A percentile compares a stretch with the other conserved stretches of the same genome.
These are phyloP conservation scores for Leucoagaricus sp. DNA, from an alignment of 1,284 basidiomycete genomes.

Conservation along the genomic window DNA sequence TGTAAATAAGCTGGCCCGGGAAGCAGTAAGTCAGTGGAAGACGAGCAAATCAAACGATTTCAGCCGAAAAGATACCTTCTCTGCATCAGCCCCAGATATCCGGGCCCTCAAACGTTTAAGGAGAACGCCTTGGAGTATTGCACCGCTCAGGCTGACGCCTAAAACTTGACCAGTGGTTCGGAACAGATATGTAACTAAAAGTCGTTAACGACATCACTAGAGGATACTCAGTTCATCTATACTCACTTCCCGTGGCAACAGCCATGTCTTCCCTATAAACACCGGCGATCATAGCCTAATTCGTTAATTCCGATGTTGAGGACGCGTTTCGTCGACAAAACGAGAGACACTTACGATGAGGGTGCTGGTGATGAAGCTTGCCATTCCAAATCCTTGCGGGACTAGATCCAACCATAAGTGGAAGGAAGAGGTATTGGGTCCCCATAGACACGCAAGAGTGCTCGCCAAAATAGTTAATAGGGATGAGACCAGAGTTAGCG, in stretches of 20 bases:
- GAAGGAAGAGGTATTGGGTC: slow-evolving; percentile 56
- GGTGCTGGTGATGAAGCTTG: slow-evolving; percentile 81
- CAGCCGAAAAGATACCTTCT: slow-evolving; percentile 49
- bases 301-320: slow-evolving; percentile 15
- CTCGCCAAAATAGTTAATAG: slow-evolving; percentile 56
- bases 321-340: slow-evolving; percentile 8
- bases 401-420: slow-evolving; percentile 79
- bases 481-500: slow-evolving; percentile 64
- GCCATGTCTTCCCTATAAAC: slow-evolving; percentile 83
- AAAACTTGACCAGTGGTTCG: slow-evolving; percentile 90
- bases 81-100: slow-evolving; percentile 75
- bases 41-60: slow-evolving; percentile 15
- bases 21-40: slow-evolving; percentile 21
- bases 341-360: slow-evolving; percentile 56
- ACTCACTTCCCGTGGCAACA: slow-evolving; percentile 84
- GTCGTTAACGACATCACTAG: slow-evolving; percentile 16
- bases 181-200: slow-evolving; percentile 85
- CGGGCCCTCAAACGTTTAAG: slow-evolving; percentile 64
- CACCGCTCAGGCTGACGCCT: slow-evolving; percentile 83
- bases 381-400: slow-evolving; percentile 82
- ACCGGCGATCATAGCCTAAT: slow-evolving; percentile 80
- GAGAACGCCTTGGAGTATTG: slow-evolving; percentile 78
- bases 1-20: slow-evolving; percentile 60
- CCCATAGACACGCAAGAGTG: slow-evolving; percentile 62
- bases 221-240: slow-evolving; percentile 15